Percentiles rank a stretch among this genome's conserved stretches.
Evolutionary conservation across 2,329 filamentous ascomycete genomes (phyloP).

Genomic region (Pestalotiopsis sp.): DNA sequence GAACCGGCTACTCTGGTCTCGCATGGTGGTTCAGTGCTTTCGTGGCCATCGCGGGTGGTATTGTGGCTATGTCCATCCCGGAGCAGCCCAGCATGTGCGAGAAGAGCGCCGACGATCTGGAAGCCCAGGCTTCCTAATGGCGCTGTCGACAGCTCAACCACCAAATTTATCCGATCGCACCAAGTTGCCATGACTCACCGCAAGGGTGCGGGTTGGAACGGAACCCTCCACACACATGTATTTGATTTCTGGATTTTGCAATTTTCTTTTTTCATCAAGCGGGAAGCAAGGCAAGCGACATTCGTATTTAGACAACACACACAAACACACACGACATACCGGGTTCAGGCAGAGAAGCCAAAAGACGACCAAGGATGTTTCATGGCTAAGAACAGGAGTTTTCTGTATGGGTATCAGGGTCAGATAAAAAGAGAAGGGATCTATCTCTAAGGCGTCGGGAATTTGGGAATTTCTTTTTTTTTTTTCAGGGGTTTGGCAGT

Average conservation of each 20-base stretch:
- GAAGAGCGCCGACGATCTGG: slow-evolving; percentile 29
- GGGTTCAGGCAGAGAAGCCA: neutral
- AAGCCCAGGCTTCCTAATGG: slow-evolving; percentile 7
- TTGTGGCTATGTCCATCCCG: slow-evolving; percentile 75
- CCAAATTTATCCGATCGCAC: neutral
- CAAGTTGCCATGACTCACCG: neutral
- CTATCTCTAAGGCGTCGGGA: neutral
- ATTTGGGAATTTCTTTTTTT: neutral
- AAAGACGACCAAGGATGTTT: neutral
- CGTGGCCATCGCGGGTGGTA: slow-evolving; percentile 73
- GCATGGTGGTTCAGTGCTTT: slow-evolving; percentile 91
- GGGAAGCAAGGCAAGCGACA: neutral
- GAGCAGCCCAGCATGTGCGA: slow-evolving; percentile 56
- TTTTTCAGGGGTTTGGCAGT: neutral
- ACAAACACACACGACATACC: neutral
- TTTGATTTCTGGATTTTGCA: neutral
- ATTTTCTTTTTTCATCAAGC: neutral
- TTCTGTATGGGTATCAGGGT: neutral
- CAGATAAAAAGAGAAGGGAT: neutral
- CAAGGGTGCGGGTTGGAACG: neutral
- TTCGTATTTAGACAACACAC: neutral
- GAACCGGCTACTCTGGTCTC: slow-evolving; percentile 80
- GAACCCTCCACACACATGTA: neutral
- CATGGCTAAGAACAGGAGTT: neutral
- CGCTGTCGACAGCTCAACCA: neutral